Evolutionary conservation across 1,284 basidiomycete species (phyloP).

Genomic region (Pseudozyma sp.): DNA sequence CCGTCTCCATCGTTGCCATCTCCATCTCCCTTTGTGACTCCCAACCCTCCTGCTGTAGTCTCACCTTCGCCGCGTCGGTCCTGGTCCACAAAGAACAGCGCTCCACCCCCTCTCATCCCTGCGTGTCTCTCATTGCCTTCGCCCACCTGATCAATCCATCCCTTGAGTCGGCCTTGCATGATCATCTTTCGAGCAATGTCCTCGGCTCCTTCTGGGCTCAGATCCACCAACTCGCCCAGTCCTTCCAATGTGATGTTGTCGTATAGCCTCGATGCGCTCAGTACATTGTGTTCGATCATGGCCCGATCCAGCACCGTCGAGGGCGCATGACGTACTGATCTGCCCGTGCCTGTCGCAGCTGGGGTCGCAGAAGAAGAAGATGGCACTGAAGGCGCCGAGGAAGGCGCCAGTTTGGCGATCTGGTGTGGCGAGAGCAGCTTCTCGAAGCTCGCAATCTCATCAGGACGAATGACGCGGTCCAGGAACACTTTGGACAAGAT

Average conservation of each 20-base stretch:
- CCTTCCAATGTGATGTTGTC: constrained; percentile 57
- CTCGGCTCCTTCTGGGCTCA: constrained; percentile 79
- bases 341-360: constrained; percentile 5
- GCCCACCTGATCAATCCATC: constrained; percentile 88
- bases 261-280: constrained; percentile 83
- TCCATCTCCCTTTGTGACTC: constrained; percentile 27
- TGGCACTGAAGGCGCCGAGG: constrained; percentile 9
- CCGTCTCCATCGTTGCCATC: constrained; percentile 10
- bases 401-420: constrained; percentile 80
- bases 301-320: constrained; percentile 96
- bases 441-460: constrained; percentile 90
- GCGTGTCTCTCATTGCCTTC: not conserved
- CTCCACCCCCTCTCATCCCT: constrained; percentile 71
- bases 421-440: constrained; percentile 89
- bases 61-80: constrained; percentile 36
- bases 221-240: constrained; percentile 51
- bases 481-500: constrained; percentile 97
- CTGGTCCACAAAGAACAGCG: constrained; percentile 86
- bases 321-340: constrained; percentile 73
- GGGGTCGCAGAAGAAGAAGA: not conserved
- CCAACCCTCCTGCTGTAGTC: constrained; percentile 47
- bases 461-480: constrained; percentile 90
- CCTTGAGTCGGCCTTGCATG: constrained; percentile 89
- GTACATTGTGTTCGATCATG: constrained; percentile 96
- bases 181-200: constrained; percentile 96